Percentiles rank a stretch among this genome's conserved stretches.
phyloP scores from a whole-genome alignment of 2,329 filamentous ascomycete species.

The Fusarium vanettenii region DNA sequence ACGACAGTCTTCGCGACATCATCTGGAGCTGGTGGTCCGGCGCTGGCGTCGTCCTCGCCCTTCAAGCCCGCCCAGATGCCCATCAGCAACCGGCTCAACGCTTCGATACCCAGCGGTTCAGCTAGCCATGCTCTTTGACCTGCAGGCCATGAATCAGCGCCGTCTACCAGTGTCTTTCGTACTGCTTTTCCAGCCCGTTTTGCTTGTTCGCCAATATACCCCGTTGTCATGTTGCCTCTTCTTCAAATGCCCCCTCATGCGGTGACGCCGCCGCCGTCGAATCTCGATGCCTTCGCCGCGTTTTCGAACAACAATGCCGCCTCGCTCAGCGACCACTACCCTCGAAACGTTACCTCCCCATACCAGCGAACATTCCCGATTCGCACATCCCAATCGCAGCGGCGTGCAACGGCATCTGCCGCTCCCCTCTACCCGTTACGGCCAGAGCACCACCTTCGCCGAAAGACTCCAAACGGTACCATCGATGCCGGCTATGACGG shows the following conservation, averaged over 20 bases:
- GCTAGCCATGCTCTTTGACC: constrained; percentile 52
- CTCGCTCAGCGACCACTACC: constrained; percentile 36
- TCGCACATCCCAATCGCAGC: constrained; percentile 46
- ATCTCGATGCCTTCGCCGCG: constrained; percentile 50
- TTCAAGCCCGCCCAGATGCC: constrained; percentile 53
- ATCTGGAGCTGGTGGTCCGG: constrained; percentile 21
- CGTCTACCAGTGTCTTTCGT: constrained; percentile 40
- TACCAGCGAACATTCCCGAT: constrained; percentile 48
- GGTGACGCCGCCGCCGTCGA: constrained; percentile 58
- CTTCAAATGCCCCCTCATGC: constrained; percentile 63
- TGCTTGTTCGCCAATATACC: constrained; percentile 41
- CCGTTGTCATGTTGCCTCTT: constrained; percentile 60
- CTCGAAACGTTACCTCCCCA: constrained; percentile 42
- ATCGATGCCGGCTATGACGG: constrained; percentile 93
- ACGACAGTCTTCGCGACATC: constrained; percentile 13
- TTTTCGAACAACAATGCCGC: constrained; percentile 31
- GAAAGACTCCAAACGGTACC: constrained; percentile 95
- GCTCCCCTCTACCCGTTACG: constrained; percentile 43
- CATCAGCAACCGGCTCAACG: constrained; percentile 43
- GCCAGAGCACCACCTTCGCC: constrained; percentile 81
- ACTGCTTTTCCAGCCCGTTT: constrained; percentile 42
- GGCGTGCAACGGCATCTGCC: constrained; percentile 27
- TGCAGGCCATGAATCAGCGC: constrained; percentile 56
- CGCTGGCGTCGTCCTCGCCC: constrained; percentile 42
- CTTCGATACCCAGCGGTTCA: constrained; percentile 31